Evolutionary conservation across 352 stramenopile species (phyloP), one percentile per base, ranked within the genome.

Genomic region (Globisporangium lucens): DNA sequence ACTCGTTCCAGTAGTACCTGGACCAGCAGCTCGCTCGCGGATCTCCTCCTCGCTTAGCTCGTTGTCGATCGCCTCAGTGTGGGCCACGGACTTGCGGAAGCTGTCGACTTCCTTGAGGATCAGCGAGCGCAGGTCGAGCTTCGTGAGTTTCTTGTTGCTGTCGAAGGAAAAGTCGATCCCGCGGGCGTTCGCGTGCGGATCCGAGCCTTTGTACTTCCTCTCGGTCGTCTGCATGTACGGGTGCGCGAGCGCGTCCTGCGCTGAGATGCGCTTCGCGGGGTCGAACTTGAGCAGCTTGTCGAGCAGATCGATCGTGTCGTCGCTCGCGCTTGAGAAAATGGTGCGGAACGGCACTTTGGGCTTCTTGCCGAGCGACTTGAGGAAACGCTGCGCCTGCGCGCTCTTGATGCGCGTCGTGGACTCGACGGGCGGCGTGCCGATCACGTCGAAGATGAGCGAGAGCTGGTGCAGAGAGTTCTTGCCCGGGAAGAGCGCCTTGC

Each of bases 401-500:
- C 85, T 94, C 63, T 94, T 89, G 60, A 94, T 89, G 49, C 74
- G 73, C 2, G 69, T 69, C 2, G 79, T 74, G 0, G 76, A 72
- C 15, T 89, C 80, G 2, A 60, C 13, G n/a, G 78, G 60, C 33
- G 85, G 85, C 6, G 83, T 80, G 24, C 83, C 83, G 17, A 94
- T 80, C 7, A 94, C 79, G 29, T 94, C 81, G 29, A 92, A 94
- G 61, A 94, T 92, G 24, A 92, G 67, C 2, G 80, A 80, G 46
- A 94, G 78, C 73, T 94, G 85, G 47, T 94, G 83, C 47, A 94
- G 65, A 56, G 92, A 94, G 63, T 94, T 92, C 56, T 92, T 94
- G 0, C 84, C 84, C 0, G 84, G 83, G 55, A 93, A 93, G 1
- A 93, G 58, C 13, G 84, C 78, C 59, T 94, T 91, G 4, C 84